A percentile compares a stretch with the other conserved stretches of the same genome.
Conservation (phyloP, 495 filamentous ascomycete species). For the Tuber microsphaerosporum region DNA sequence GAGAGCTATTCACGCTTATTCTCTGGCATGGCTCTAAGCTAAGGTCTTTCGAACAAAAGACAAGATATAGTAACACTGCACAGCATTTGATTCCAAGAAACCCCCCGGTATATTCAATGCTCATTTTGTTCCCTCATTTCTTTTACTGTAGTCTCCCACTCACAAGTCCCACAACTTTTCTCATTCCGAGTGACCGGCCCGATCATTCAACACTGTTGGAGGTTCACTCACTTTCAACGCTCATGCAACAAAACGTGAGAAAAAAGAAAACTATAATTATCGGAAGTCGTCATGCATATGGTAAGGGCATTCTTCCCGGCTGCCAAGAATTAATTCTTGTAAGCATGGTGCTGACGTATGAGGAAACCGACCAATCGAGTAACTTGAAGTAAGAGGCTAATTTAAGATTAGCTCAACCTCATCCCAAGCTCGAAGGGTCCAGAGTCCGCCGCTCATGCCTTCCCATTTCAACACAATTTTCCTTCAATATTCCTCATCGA, state of each 20-base stretch:
- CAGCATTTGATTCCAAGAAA: background rate
- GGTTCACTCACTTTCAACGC: no score
- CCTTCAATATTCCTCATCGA: background rate
- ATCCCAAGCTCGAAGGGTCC: no score
- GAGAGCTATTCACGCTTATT: background rate
- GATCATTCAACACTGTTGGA: no score
- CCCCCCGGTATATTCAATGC: background rate
- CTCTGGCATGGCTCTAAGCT: background rate
- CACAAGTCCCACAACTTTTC: background rate
- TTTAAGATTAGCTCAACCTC: no score
- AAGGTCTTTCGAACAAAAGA: background rate
- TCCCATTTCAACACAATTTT: background rate
- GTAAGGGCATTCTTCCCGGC: no score
- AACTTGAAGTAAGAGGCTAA: no score
- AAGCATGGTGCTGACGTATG: no score
- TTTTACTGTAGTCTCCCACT: background rate
- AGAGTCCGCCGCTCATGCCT: background rate
- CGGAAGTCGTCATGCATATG: no score
- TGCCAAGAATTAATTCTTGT: no score
- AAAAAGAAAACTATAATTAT: no score
- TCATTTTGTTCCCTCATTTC: background rate
- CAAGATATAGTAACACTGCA: background rate
- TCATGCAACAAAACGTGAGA: no score
- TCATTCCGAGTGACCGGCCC: background rate
- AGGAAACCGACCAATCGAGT: no score